Evolutionary conservation across 2,329 filamentous ascomycete genomes (phyloP).

Genomic region (Zopfia rhizophila): DNA sequence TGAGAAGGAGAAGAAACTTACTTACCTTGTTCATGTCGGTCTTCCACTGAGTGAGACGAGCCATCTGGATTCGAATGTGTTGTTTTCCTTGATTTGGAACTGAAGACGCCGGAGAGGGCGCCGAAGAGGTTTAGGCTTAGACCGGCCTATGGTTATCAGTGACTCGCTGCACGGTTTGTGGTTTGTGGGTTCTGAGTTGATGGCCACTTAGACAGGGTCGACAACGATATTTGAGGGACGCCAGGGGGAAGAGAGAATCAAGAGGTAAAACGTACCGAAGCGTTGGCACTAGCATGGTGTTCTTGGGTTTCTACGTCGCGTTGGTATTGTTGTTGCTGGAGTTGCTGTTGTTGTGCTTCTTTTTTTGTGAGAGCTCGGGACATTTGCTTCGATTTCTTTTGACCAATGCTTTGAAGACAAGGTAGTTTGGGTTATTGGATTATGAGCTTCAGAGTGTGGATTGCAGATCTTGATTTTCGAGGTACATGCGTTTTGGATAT

Average conservation of each 20-base stretch:
- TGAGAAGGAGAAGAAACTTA: background rate
- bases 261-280: conserved; percentile 33
- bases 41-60: conserved; percentile 30
- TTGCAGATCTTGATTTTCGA: conserved; percentile 25
- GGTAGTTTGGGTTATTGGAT: no score
- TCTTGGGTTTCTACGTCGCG: conserved; percentile 40
- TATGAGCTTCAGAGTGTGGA: no score
- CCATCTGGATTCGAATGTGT: conserved; percentile 43
- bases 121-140: conserved; percentile 51
- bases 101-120: conserved; percentile 45
- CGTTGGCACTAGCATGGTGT: conserved; percentile 42
- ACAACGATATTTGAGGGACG: background rate
- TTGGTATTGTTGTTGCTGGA: conserved; percentile 19
- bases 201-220: background rate
- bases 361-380: conserved; percentile 35
- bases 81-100: conserved; percentile 41
- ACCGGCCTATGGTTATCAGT: no score
- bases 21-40: conserved; percentile 38
- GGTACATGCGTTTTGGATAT: conserved; percentile 2
- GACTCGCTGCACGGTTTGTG: no score
- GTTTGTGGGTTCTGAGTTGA: background rate
- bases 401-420: background rate
- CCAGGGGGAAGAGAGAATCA: background rate
- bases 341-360: conserved; percentile 29
- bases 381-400: conserved; percentile 24